Base-by-base conservation (phyloP, 2,329 filamentous ascomycete species). In the Fusarium tjaetaba region DNA sequence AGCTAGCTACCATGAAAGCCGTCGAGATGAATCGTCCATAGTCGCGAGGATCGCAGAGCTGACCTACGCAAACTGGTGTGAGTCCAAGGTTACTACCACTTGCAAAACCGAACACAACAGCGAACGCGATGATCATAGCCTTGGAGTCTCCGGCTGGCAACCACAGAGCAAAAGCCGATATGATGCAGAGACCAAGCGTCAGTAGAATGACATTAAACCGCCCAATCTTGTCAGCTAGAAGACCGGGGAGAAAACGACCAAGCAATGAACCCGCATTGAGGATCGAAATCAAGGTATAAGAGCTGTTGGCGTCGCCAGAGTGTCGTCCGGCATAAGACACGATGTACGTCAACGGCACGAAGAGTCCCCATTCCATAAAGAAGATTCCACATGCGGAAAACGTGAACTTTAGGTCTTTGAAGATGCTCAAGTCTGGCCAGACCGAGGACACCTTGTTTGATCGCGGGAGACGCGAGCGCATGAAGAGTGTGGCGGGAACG, bases 171-270 rank as follows among this genome's bases (percentile, higher is more conserved):
- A 92, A 88, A 9, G 92, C 82, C 38, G 84, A 83, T 43, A 84
- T 80, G n/a, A 92, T 84, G 66, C 85, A 88, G 11, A 88, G 75
- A 2, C 86, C 81, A 32, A 94, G 88, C 0, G 92, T 92, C 24
- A 90, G 80, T 52, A 96, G 88, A 82, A 96, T 92, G 57, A 91
- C 89, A 79, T 97, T 97, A 84, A 94, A 97, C 8, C 94, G 89
- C 1, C 95, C 95, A 7, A 94, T 80, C 56, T 87, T 89, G 79
- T 97, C 95, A 0, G 94, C 92, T 14, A 94, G 83, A 70, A 93
- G 87, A 0, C 94, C 94, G 0, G 94, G 94, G 0, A 95, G 85
- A 82, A 90, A 93, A 28, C 95, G 89, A 7, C 95, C 95, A 13
- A 96, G 84, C 59, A 93, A 90, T 1, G 92, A 94, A 16, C 92